Evolutionary conservation across 305 asterid genomes (phyloP).

Genomic region (Andrographis paniculata): DNA sequence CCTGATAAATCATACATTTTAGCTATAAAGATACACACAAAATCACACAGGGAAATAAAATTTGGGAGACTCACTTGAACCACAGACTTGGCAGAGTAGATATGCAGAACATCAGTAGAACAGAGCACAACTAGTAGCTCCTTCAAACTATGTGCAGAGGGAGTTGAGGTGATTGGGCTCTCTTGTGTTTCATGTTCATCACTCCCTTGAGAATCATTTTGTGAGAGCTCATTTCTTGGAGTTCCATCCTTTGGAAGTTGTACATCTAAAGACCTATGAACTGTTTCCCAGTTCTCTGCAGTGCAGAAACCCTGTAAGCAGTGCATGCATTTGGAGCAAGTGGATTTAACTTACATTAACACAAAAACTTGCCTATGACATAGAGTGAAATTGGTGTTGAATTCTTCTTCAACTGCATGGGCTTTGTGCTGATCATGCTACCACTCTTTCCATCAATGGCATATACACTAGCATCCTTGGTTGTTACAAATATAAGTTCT

Average conservation of each 20-base stretch:
- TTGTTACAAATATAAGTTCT: conserved; percentile 48
- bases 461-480: conserved; percentile 53
- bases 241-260: conserved; percentile 29
- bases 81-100: conserved; percentile 54
- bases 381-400: conserved; percentile 64
- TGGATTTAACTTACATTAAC: conserved; percentile 12
- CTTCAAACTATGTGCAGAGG: conserved; percentile 29
- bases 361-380: conserved; percentile 67
- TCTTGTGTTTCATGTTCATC: conserved; percentile 30
- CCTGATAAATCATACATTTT: conserved; percentile 37
- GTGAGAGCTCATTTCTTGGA: conserved; percentile 29
- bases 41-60: conserved; percentile 16
- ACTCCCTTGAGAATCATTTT: conserved; percentile 27
- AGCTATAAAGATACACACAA: conserved; percentile 15
- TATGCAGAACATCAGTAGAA: conserved; percentile 47
- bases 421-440: conserved; percentile 42
- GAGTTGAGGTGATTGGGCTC: conserved; percentile 26
- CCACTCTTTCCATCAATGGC: conserved; percentile 48
- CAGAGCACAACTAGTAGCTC: conserved; percentile 58
- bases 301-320: conserved; percentile 17
- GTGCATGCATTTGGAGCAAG: conserved; percentile 15
- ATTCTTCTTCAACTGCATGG: conserved; percentile 48
- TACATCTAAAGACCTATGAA: conserved; percentile 26
- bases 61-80: conserved; percentile 45
- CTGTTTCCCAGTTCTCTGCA: conserved; percentile 41